Base-by-base conservation (phyloP, 345 rosid genomes). In the Citrus sp. region DNA sequence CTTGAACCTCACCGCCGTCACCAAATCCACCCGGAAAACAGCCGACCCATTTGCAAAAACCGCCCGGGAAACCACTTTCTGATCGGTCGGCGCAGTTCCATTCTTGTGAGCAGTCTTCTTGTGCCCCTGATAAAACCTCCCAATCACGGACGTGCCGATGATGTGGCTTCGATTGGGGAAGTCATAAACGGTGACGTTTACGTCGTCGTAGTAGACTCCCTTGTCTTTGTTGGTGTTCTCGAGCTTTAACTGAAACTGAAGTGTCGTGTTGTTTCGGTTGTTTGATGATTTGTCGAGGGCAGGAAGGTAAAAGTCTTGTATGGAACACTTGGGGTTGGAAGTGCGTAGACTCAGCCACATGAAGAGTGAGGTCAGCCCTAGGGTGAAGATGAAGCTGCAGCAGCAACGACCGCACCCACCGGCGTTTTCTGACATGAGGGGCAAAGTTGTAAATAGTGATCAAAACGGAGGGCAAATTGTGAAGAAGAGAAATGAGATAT, bases 291-390 rank as follows among this genome's bases (percentile, higher is more conserved):
- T 80, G 82, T 90, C 28, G 77, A 92, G 89, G 58, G 93, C 87
- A 18, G 98, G 92, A 64, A 95, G 72, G 85, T 87, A 87, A 61
- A 95, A 83, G 1, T 40, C 5, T 1, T 80, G 24, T 56, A 95
- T 83, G 16, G 80, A 81, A 79, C 91, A 87, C 73, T 83, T 84
- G 10, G 98, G 98, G n/a, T 83, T 82, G 32, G 88, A 67, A 30
- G 91, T 27, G 6, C 93, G 92, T n/a, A 92, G 79, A 49, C 90
- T 86, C 1, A 93, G 91, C 99, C 99, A 93, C 78, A 95, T 5
- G 82, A 92, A 89, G 21, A 95, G 89, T 27, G 88, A 79, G 24
- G 97, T 83, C 19, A 95, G 69, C 54, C 97, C 97, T 35, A 81
- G 77, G 6, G 88, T 84, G 83, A 95, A 72, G 73, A 91, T 80